Base-by-base conservation (phyloP, 345 rosid species). In the Boechera divaricarpa region DNA sequence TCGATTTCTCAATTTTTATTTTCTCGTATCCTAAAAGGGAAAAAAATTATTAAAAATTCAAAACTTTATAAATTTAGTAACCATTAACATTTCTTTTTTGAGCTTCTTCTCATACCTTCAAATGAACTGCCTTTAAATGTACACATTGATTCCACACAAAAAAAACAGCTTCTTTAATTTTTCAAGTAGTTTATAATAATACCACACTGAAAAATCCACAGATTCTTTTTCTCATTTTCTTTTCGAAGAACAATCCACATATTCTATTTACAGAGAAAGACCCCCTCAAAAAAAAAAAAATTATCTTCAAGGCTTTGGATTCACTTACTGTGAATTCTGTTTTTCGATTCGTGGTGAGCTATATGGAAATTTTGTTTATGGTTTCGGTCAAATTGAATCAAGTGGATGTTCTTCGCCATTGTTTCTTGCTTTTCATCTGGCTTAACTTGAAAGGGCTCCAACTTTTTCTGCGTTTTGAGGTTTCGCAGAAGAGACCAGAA, bases 391-490 rank as follows among this genome's bases (percentile, higher is more conserved):
- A 52, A 58, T 45, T 32, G 51, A 13, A 68, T 81, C 83, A 87
- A 70, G 90, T 85, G 2, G 96, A 90, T 18, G 97, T 81, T 85
- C 99, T 90, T 70, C 99, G 83, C 96, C 94, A 90, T 77, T 96
- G 96, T 80, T 83, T 93, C 88, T 87, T 93, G 47, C 86, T 83
- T 82, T 90, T 95, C 87, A 85, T 89, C 71, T 90, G 93, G 77
- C 85, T 79, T 82, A 91, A 80, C 85, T 90, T 90, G 79, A 93
- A 96, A 2, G 96, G 99, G 67, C 98, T 93, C 99, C 92, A 96
- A 79, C 95, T 96, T 80, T 93, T 93, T 78, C 91, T 86, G 21
- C 94, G 96, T 74, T 87, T 90, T 2, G 94, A 86, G 57, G 94
- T 88, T 78, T 93, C 99, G 24, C 89, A 91, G 47, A 96, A 96